Evolutionary conservation across 306 rosid genomes (phyloP).

Genomic region (Medicago truncatula): MtrunA17r5.0-ANR NC_053046.1:30916001-30916500

Average conservation of each 20-base stretch:
- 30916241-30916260: conserved; percentile 32
- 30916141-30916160: too few species aligned
- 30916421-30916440: neutral
- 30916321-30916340: conserved; percentile 27
- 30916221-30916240: conserved; percentile 60
- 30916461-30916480: conserved; percentile 74
- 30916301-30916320: neutral
- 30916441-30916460: conserved; percentile 55
- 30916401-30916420: conserved; percentile 29
- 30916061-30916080: too few species aligned
- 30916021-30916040: too few species aligned
- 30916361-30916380: neutral
- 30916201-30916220: conserved; percentile 47
- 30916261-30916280: conserved; percentile 31
- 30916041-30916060: too few species aligned
- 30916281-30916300: conserved; percentile 35
- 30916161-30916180: too few species aligned
- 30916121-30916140: too few species aligned
- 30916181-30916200: neutral
- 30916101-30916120: too few species aligned
- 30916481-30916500: conserved; percentile 55
- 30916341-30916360: neutral
- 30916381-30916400: conserved; percentile 9
- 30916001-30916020: too few species aligned
- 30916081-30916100: too few species aligned